Base-by-base conservation (phyloP, 495 filamentous ascomycete genomes). In the Aspergillus hancockii region DNA sequence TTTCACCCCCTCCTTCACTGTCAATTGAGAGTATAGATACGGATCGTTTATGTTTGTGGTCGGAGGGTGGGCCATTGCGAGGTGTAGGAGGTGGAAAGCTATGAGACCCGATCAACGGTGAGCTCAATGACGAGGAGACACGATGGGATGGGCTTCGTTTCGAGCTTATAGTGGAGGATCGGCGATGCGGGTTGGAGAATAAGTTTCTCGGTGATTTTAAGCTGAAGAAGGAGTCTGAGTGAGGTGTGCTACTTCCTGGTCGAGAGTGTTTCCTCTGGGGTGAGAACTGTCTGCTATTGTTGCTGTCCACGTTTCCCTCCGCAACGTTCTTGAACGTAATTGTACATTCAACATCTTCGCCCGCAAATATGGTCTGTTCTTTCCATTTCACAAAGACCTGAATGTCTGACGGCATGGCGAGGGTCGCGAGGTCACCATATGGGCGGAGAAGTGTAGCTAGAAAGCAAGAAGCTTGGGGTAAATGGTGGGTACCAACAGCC, bases 241-340 rank as follows among this genome's bases (percentile, higher is more conserved):
- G 69, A 60, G 70, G 68, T 55, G 64, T 74, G 63, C 58, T 74
- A 60, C 59, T 70, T 52, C 71, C 76, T 61, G 74, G 67, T 59
- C 78, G 69, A 57, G 74, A 76, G 54, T 61, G 69, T 72, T 77
- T 83, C 70, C 75, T 71, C 63, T 76, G 81, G 66, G 71, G 75
- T 46, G 68, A 75, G 60, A 60, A 64, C 53, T 66, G 74, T 67
- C 34, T 67, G 61, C 19, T 69, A 65, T 65, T 77, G 70, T 55
- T 66, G 54, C 65, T 46, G 25, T 75, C 73, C 14, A 66, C 54
- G 22, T 55, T 59, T 43, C 55, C 71, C 47, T 79, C 75, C 22
- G 90, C 84, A 59, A 92, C 83, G 69, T 98, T 98, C 75, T 89
- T 93, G 77, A 98, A 98, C 43, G 91, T 97, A 66, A 98, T 97